Evolutionary conservation across 1,284 basidiomycete genomes (phyloP), one percentile per base, ranked within the genome.

Genomic region (Chalciporus sp.): DNA sequence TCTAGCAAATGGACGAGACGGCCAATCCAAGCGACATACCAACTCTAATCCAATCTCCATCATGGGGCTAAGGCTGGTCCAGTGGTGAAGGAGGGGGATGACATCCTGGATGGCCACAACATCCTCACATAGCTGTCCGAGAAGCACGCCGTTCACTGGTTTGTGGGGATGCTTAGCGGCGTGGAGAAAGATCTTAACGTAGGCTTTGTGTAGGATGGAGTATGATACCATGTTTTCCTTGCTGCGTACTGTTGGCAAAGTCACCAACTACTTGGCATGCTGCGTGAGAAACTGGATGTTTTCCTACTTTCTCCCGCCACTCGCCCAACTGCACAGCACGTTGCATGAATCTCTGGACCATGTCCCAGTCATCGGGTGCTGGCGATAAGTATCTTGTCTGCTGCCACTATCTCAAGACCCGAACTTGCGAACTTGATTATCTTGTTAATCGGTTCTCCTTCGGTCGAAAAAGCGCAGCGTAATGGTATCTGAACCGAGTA

Each of bases 1-100:
- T 48, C 41, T 50, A 49, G 29, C 23, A 29, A 44, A 52, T 17
- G 40, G 47, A 31, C 23, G 19, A 39, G 45, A 48, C n/a, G 27
- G 16, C n/a, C 26, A 17, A 37, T 20, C 37, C n/a, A 12, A 55
- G 41, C 35, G 39, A 72, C 81, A 64, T 61, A 89, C 88, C 61
- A 91, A 70, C 60, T 87, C 85, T 45, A 92, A 74, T 12, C 87
- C 89, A 56, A 89, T 84, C 65, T 90, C 88, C 84, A 89, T 88
- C 83, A 87, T 88, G 2, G 86, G 85, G 57, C 84, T 87, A 49
- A 91, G 73, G 59, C 79, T 85, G 10, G 88, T 89, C 89, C 88
- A 91, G 63, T 89, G 83, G 65, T 91, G 90, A 47, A 90, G 76
- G 31, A 91, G 74, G n/a, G 88, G 88, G 33, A 92, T 75, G 4